Conservation (phyloP, 2,329 filamentous ascomycete species). For the Verticillium isaacii region DNA sequence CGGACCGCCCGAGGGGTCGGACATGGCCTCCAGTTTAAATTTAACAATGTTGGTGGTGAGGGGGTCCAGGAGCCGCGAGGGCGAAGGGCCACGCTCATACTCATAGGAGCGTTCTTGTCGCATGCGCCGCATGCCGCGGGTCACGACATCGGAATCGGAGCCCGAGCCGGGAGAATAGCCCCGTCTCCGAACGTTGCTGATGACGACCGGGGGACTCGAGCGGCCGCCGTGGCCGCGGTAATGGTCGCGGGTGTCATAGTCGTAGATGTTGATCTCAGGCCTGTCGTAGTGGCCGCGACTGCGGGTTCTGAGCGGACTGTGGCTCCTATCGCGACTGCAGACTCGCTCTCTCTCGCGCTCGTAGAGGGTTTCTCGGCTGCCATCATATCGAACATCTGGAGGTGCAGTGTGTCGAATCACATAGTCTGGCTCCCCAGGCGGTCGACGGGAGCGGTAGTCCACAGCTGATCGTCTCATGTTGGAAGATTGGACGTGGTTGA, state of each 20-base stretch:
- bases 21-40: not conserved
- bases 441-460: not conserved
- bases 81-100: slow-evolving; percentile 10
- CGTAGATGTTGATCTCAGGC: too few species aligned
- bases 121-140: too few species aligned
- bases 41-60: not conserved
- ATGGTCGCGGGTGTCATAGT: too few species aligned
- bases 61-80: slow-evolving; percentile 14
- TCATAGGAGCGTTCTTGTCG: slow-evolving; percentile 9
- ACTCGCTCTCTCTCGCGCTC: not conserved
- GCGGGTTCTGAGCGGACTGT: not conserved
- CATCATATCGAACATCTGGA: not conserved
- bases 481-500: too few species aligned
- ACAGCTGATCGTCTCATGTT: not conserved
- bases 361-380: not conserved
- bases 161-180: too few species aligned
- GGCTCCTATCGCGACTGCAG: not conserved
- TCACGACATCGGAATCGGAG: not conserved
- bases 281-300: not conserved
- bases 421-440: not conserved
- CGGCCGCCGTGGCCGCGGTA: too few species aligned
- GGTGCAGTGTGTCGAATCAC: not conserved
- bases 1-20: slow-evolving; percentile 12
- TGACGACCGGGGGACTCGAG: too few species aligned
- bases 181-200: too few species aligned